A percentile compares a stretch with the other conserved stretches of the same genome.
Evolutionary conservation across 2,329 filamentous ascomycete genomes (phyloP).

Genomic region (Tolypocladium cylindrosporum): DNA sequence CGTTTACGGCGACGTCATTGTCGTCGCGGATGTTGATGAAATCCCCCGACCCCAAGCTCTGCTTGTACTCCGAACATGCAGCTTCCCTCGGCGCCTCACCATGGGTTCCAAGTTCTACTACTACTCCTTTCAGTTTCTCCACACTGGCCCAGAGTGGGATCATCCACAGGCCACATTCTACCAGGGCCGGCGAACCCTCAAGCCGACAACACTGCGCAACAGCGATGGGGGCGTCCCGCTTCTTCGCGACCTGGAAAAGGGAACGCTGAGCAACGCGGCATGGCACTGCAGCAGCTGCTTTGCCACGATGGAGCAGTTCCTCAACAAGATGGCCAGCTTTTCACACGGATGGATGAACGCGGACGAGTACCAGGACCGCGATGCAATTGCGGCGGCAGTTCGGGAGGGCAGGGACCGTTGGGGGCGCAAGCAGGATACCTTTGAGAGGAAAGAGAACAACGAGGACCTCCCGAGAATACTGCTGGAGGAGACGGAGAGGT

Average conservation of each 20-base stretch:
- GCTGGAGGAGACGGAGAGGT: conserved; percentile 25
- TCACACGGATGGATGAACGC: conserved; percentile 44
- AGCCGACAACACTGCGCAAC: conserved; percentile 42
- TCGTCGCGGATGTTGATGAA: conserved; percentile 53
- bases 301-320: conserved; percentile 41
- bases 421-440: conserved; percentile 37
- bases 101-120: conserved; percentile 44
- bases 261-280: conserved; percentile 35
- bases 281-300: conserved; percentile 59
- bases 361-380: conserved; percentile 33
- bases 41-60: conserved; percentile 43
- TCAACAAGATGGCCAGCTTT: conserved; percentile 46
- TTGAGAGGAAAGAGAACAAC: conserved; percentile 38
- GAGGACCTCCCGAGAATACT: conserved; percentile 41
- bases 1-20: conserved; percentile 39
- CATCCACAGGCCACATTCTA: conserved; percentile 53
- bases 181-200: conserved; percentile 32
- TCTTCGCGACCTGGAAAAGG: conserved; percentile 30
- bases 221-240: conserved; percentile 30
- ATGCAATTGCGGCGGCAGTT: conserved; percentile 39
- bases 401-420: conserved; percentile 44
- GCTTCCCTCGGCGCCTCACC: conserved; percentile 41
- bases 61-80: conserved; percentile 37
- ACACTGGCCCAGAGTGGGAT: conserved; percentile 31
- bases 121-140: conserved; percentile 46